phyloP scores from a whole-genome alignment of 805 yeast genomes.

The Monosporozyma siamensis region DNA sequence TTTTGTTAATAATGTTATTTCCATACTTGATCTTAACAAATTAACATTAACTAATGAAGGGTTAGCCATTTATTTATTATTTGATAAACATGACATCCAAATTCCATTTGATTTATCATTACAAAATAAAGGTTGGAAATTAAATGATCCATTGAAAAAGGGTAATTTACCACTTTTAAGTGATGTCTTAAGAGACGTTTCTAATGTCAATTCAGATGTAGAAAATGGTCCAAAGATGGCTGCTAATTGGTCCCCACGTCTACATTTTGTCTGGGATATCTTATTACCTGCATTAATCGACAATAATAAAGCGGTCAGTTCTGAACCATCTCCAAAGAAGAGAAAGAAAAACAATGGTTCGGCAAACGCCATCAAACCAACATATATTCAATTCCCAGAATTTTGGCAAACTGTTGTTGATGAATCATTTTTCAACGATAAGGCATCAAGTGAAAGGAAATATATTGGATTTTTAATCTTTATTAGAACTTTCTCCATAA shows the following conservation, averaged over 20 bases:
- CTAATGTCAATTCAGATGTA: conserved; percentile 27
- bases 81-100: conserved; percentile 7
- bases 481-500: conserved; percentile 34
- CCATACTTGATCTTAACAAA: conserved; percentile 40
- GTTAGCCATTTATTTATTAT: conserved; percentile 50
- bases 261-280: conserved; percentile 70
- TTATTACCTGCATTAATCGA: conserved; percentile 39
- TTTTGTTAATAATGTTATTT: conserved; percentile 29
- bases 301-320: conserved; percentile 10
- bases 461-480: conserved; percentile 78
- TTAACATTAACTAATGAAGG: conserved; percentile 71
- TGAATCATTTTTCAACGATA: conserved; percentile 65
- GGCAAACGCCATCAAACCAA: conserved; percentile 18
- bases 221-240: conserved; percentile 36
- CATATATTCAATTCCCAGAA: conserved; percentile 38
- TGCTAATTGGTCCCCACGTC: conserved; percentile 63
- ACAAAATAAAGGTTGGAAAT: conserved; percentile 45
- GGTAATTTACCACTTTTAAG: conserved; percentile 56
- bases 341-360: conserved; percentile 30
- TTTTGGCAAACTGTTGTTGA: conserved; percentile 79
- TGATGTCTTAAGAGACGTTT: conserved; percentile 53
- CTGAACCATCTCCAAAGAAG: conserved; percentile 30
- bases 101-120: conserved; percentile 8
- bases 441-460: conserved; percentile 78
- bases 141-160: conserved; percentile 61